These are phyloP conservation scores for Blastocystis sp. DNA, from an alignment of 352 stramenopile genomes.

Conservation along the genomic window DNA sequence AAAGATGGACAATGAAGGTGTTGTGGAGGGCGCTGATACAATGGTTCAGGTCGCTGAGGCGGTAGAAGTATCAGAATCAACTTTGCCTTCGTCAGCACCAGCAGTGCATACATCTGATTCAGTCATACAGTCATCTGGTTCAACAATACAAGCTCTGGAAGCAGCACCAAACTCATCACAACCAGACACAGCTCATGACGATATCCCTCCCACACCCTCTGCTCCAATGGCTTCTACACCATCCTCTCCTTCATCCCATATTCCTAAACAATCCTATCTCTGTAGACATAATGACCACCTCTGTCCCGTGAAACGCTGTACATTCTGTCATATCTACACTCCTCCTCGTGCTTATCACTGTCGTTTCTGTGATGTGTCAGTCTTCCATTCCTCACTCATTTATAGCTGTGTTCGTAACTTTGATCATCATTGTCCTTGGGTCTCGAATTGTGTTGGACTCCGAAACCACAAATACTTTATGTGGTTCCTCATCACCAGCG, in stretches of 20 bases:
- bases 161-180: too few relatives aligned
- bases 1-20: background rate
- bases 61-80: too few relatives aligned
- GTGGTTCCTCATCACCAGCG: slow-evolving; percentile 78
- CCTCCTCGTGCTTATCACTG: slow-evolving; percentile 82
- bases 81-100: too few relatives aligned
- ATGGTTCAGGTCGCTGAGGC: background rate
- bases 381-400: slow-evolving; percentile 56
- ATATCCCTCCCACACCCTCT: too few relatives aligned
- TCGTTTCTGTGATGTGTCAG: slow-evolving; percentile 78
- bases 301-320: slow-evolving; percentile 72
- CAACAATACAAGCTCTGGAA: too few relatives aligned
- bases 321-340: slow-evolving; percentile 80
- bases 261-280: background rate
- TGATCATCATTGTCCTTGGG: slow-evolving; percentile 80
- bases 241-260: background rate
- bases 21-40: background rate
- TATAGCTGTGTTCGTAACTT: slow-evolving; percentile 86
- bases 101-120: too few relatives aligned
- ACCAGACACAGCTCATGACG: too few relatives aligned
- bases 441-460: slow-evolving; percentile 86
- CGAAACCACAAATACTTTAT: slow-evolving; percentile 89
- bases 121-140: too few relatives aligned
- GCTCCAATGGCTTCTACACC: background rate
- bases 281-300: slow-evolving; percentile 10